Base-by-base conservation (phyloP, 2,329 filamentous ascomycete genomes). In the Amylocarpus encephaloides region DNA sequence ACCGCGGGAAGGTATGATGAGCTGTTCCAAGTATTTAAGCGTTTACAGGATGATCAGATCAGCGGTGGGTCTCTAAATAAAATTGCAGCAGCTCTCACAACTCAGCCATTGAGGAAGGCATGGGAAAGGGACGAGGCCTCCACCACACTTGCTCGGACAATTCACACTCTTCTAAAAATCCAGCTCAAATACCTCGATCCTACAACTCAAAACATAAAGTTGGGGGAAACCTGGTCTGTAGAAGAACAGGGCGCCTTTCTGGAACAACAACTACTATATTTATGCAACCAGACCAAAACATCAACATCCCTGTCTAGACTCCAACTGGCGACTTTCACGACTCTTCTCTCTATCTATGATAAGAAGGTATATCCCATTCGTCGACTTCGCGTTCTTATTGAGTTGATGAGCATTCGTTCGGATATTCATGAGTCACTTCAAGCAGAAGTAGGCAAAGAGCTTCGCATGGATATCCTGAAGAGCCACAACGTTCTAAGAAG, bases 11-110 rank as follows among this genome's bases (percentile, higher is more conserved):
- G 77, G 41, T 68, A 69, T 15, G 75, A 78, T 2, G 79, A 85
- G 53, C 78, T 83, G 0, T 71, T 79, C 10, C 72, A 75, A 30
- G 76, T 79, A 1, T 72, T 86, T 6, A 70, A 75, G 44, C 74
- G 77, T 13, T 78, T 88, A n/a, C 77, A 84, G 49, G 74, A 77
- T 13, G 76, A 75, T 47, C 73, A 85, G 59, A 71, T 86, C 5
- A 75, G 78, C 22, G 74, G 79, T 35, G 80, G 79, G 2, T 71
- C 76, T 1, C 67, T 87, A 22, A 64, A 71, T n/a, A 64, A 68
- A 1, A 73, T 87, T n/a, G 75, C 76, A 0, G 59, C 69, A 5
- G 66, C 68, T 2, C 70, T 85, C 5, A 65, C 71, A 1, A 73
- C 66, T 1, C 68, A 72, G 42, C 72, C 84, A 0, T 70, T 83